phyloP scores from a whole-genome alignment of 2,329 filamentous ascomycete species.

The Myotisia sp. region DNA sequence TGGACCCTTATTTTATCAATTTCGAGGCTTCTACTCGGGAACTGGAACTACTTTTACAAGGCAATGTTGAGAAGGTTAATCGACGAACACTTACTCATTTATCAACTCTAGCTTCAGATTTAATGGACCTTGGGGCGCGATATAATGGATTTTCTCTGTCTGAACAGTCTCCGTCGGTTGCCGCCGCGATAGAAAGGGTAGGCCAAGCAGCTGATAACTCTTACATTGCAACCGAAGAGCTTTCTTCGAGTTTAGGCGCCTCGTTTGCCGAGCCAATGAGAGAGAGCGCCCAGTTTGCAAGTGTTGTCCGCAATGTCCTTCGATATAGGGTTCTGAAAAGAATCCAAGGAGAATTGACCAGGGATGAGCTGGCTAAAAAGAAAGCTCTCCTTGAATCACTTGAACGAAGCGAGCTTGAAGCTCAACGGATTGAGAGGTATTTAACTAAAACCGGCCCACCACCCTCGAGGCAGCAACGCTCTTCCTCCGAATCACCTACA shows the following conservation, averaged over 20 bases:
- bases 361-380: slow-evolving; percentile 84
- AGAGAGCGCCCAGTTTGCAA: slow-evolving; percentile 92
- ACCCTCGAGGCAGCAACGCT: slow-evolving; percentile 48
- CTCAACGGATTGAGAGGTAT: slow-evolving; percentile 85
- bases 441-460: slow-evolving; percentile 49
- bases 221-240: slow-evolving; percentile 87
- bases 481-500: slow-evolving; percentile 43
- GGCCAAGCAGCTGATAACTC: slow-evolving; percentile 92
- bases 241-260: slow-evolving; percentile 74
- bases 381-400: slow-evolving; percentile 65
- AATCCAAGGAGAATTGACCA: slow-evolving; percentile 94
- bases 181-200: slow-evolving; percentile 82
- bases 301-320: slow-evolving; percentile 77
- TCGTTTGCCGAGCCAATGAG: slow-evolving; percentile 96
- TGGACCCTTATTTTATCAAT: slow-evolving; percentile 90
- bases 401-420: slow-evolving; percentile 87
- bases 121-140: slow-evolving; percentile 84
- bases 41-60: slow-evolving; percentile 71
- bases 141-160: slow-evolving; percentile 96
- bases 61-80: slow-evolving; percentile 94
- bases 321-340: slow-evolving; percentile 84
- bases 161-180: slow-evolving; percentile 75
- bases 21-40: slow-evolving; percentile 90
- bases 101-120: slow-evolving; percentile 66
- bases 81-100: slow-evolving; percentile 75